Percentiles rank a stretch among this genome's conserved stretches.
Evolutionary conservation across 129 eudicot genomes (phyloP).

Genomic region (Apium graveolens): DNA sequence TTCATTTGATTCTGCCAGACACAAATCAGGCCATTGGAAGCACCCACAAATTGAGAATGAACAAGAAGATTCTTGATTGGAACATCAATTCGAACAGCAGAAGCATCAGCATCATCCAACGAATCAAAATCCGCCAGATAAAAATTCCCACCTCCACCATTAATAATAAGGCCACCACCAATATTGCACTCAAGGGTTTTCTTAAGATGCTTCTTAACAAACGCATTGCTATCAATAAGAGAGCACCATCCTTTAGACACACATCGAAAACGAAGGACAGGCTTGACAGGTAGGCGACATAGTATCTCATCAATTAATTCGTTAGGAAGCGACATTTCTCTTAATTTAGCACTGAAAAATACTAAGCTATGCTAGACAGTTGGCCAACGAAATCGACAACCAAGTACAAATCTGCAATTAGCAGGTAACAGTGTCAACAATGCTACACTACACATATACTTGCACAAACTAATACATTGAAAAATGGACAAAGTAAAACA

Average conservation of each 20-base stretch:
- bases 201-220: constrained; percentile 5
- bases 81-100: neutral
- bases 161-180: neutral
- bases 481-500: too few species aligned
- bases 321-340: neutral
- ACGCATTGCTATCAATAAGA: neutral
- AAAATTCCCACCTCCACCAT: too few species aligned
- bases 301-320: neutral
- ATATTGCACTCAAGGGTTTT: neutral
- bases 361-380: too few species aligned
- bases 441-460: neutral
- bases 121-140: neutral
- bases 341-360: too few species aligned
- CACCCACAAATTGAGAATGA: constrained; percentile 19
- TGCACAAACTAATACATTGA: too few species aligned
- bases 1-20: constrained; percentile 8
- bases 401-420: neutral
- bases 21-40: constrained; percentile 25
- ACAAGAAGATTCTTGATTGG: neutral
- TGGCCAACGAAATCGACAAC: too few species aligned
- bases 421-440: neutral
- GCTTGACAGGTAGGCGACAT: neutral
- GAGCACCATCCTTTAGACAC: constrained; percentile 7
- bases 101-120: neutral
- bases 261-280: neutral